phyloP scores from a whole-genome alignment of 169 alveolate genomes.

The Perkinsus marinus region DNA sequence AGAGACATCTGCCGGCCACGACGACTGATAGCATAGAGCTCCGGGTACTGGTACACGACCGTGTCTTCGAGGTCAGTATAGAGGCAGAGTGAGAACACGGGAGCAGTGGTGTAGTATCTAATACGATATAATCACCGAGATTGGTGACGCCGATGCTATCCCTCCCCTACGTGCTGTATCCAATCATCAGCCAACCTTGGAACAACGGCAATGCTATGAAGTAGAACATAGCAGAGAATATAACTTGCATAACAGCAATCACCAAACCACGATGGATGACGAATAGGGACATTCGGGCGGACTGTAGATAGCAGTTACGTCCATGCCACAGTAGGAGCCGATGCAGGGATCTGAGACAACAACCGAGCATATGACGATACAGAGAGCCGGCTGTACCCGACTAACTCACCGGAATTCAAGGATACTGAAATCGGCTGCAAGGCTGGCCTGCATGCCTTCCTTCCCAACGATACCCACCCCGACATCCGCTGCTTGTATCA shows the following conservation, averaged over 20 bases:
- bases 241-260: slow-evolving; percentile 79
- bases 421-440: slow-evolving; percentile 89
- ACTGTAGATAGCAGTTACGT: slow-evolving; percentile 77
- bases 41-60: slow-evolving; percentile 77
- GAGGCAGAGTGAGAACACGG: slow-evolving; percentile 81
- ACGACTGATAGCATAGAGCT: slow-evolving; percentile 76
- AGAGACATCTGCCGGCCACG: slow-evolving; percentile 80
- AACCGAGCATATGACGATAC: slow-evolving; percentile 66
- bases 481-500: slow-evolving; percentile 51
- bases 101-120: slow-evolving; percentile 76
- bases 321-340: slow-evolving; percentile 93
- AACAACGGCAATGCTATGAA: slow-evolving; percentile 84
- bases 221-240: slow-evolving; percentile 74
- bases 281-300: slow-evolving; percentile 80
- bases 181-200: slow-evolving; percentile 91
- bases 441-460: slow-evolving; percentile 90
- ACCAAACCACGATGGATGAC: slow-evolving; percentile 90
- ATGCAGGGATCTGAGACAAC: slow-evolving; percentile 46
- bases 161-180: slow-evolving; percentile 75
- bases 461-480: slow-evolving; percentile 93
- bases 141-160: neutral
- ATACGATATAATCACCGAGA: neutral
- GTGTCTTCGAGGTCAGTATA: slow-evolving; percentile 76
- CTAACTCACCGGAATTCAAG: slow-evolving; percentile 50
- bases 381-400: slow-evolving; percentile 37